phyloP scores from a whole-genome alignment of 768 basidiomycete species.

The Stropharia rugosoannulata region DNA sequence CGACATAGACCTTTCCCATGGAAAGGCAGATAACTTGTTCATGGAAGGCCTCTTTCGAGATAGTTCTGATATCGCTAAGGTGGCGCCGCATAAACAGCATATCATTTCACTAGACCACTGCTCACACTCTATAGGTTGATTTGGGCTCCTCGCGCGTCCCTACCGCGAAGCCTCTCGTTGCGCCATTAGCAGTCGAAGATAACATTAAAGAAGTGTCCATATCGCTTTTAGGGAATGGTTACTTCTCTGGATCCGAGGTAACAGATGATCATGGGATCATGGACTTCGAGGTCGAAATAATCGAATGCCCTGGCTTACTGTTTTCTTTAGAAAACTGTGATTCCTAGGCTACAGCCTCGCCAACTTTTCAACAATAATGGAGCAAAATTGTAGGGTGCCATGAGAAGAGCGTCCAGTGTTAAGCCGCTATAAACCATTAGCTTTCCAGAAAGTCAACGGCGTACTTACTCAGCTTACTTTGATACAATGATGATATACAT shows the following conservation, averaged over 20 bases:
- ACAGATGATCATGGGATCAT: constrained; percentile 15
- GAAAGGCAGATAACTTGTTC: constrained; percentile 13
- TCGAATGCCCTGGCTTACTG: too few species aligned
- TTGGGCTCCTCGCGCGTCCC: not conserved
- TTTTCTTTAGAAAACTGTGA: too few species aligned
- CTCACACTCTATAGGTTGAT: constrained; percentile 1
- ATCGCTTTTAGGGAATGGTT: not conserved
- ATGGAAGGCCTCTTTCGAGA: constrained; percentile 8
- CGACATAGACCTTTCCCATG: constrained; percentile 16
- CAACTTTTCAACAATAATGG: too few species aligned
- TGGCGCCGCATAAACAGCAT: constrained; percentile 10
- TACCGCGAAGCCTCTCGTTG: not conserved
- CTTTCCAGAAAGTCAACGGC: too few species aligned
- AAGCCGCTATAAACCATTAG: too few species aligned
- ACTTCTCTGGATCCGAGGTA: constrained; percentile 4
- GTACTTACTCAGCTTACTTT: too few species aligned
- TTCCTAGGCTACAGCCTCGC: too few species aligned
- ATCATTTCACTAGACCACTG: not conserved
- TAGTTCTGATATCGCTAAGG: not conserved
- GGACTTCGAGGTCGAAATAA: constrained; percentile 7
- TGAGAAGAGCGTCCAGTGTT: too few species aligned
- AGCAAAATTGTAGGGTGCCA: too few species aligned
- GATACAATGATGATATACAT: too few species aligned
- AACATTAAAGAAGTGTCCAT: not conserved
- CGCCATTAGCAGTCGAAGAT: not conserved